phyloP scores from a whole-genome alignment of 2,329 filamentous ascomycete genomes.

The Ampelomyces quisqualis region DNA sequence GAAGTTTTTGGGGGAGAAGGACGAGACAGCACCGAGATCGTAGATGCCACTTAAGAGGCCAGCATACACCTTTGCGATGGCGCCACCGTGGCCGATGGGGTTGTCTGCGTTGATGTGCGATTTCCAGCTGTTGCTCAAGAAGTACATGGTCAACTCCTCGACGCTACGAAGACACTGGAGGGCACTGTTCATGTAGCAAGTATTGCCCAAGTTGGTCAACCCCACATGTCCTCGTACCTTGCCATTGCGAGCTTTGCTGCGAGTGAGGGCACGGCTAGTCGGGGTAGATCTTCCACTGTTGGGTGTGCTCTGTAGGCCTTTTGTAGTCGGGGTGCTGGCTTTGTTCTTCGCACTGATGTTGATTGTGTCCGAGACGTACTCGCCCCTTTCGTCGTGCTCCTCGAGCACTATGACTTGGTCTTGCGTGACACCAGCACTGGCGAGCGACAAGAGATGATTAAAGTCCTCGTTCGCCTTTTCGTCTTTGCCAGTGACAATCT shows the following conservation, averaged over 20 bases:
- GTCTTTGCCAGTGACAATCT: slow-evolving; percentile 66
- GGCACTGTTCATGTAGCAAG: slow-evolving; percentile 99
- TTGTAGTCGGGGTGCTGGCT: slow-evolving; percentile 32
- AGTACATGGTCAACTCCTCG: slow-evolving; percentile 90
- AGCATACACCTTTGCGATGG: slow-evolving; percentile 83
- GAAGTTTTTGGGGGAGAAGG: slow-evolving; percentile 76
- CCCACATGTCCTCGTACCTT: slow-evolving; percentile 76
- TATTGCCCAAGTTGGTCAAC: slow-evolving; percentile 88
- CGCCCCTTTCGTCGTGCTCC: slow-evolving; percentile 60
- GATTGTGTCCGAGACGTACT: slow-evolving; percentile 56
- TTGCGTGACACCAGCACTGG: slow-evolving; percentile 66
- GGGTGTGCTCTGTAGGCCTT: slow-evolving; percentile 44
- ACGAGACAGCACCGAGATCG: slow-evolving; percentile 63
- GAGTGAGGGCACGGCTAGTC: slow-evolving; percentile 63
- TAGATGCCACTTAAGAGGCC: slow-evolving; percentile 77
- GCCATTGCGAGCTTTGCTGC: slow-evolving; percentile 70
- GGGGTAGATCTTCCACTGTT: slow-evolving; percentile 69
- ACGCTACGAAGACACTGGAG: slow-evolving; percentile 92
- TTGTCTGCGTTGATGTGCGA: slow-evolving; percentile 83
- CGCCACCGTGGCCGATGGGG: slow-evolving; percentile 78
- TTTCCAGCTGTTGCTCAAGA: slow-evolving; percentile 67
- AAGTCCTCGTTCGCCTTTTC: slow-evolving; percentile 72
- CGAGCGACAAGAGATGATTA: slow-evolving; percentile 70
- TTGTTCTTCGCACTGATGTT: slow-evolving; percentile 49
- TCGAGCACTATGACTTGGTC: slow-evolving; percentile 82